phyloP scores from a whole-genome alignment of 139 green algal species.

The Micromonas commoda region DNA sequence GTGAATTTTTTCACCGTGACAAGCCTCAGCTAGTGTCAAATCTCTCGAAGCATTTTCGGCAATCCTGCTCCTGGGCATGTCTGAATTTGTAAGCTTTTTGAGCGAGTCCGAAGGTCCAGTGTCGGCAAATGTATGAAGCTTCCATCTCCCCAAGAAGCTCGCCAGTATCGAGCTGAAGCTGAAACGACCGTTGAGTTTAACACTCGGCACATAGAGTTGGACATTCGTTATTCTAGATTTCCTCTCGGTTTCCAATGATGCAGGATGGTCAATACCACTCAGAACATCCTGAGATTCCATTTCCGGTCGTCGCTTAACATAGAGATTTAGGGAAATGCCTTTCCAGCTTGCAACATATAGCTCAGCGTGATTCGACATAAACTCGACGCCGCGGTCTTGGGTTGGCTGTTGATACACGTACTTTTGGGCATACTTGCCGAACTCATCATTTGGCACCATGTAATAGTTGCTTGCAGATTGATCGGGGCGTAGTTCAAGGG shows the following conservation, averaged over 20 bases:
- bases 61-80: not conserved
- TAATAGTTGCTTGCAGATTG: slow-evolving; percentile 1
- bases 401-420: not conserved
- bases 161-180: not conserved
- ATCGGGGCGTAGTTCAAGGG: not conserved
- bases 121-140: not conserved
- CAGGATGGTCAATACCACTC: not conserved
- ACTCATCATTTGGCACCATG: not conserved
- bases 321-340: not conserved
- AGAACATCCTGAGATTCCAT: slow-evolving; percentile 17
- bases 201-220: no score
- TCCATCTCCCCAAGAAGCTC: not conserved
- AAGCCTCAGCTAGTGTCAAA: not conserved
- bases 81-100: not conserved
- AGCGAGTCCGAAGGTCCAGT: no score
- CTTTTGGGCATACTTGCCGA: not conserved
- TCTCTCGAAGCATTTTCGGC: not conserved
- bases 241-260: not conserved
- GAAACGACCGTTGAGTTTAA: no score
- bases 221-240: not conserved
- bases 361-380: not conserved
- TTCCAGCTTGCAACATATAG: not conserved
- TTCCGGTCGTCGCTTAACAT: slow-evolving; percentile 2
- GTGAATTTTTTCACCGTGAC: slow-evolving; percentile 72
- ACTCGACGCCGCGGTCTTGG: not conserved